Conservation (phyloP, 2,329 filamentous ascomycete genomes). For the Diaporthe sp. region DNA sequence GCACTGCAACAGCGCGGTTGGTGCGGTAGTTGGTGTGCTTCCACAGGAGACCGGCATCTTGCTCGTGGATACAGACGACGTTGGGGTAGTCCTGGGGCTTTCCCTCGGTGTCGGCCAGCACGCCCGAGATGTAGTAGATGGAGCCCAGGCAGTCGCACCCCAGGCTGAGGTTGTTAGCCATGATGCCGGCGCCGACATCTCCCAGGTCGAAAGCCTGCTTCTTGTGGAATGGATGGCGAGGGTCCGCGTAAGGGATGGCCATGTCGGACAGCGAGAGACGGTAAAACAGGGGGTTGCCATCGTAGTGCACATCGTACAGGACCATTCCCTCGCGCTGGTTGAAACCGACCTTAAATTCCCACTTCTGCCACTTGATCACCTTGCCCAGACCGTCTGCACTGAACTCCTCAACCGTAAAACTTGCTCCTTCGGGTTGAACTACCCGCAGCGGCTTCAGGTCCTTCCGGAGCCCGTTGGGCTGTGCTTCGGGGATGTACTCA, state of each 20-base stretch:
- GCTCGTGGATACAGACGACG: slow-evolving; percentile 70
- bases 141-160: slow-evolving; percentile 74
- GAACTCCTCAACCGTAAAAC: slow-evolving; percentile 59
- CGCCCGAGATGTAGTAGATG: slow-evolving; percentile 60
- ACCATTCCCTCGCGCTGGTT: slow-evolving; percentile 74
- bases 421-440: slow-evolving; percentile 74
- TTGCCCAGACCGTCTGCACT: slow-evolving; percentile 47
- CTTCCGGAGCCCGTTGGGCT: slow-evolving; percentile 63
- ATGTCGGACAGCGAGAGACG: slow-evolving; percentile 74
- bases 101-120: slow-evolving; percentile 40
- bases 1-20: slow-evolving; percentile 63
- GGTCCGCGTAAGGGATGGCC: slow-evolving; percentile 74
- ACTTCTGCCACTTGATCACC: slow-evolving; percentile 55
- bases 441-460: slow-evolving; percentile 75
- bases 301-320: slow-evolving; percentile 74
- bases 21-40: slow-evolving; percentile 70
- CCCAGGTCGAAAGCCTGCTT: slow-evolving; percentile 79
- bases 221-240: slow-evolving; percentile 72
- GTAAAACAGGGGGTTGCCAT: slow-evolving; percentile 72
- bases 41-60: slow-evolving; percentile 70
- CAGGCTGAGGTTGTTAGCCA: slow-evolving; percentile 73
- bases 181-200: slow-evolving; percentile 74
- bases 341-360: slow-evolving; percentile 76
- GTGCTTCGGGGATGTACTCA: slow-evolving; percentile 77
- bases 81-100: slow-evolving; percentile 51